Percentiles rank a stretch among this genome's conserved stretches.
These are phyloP conservation scores for Amaranthus cruentus DNA, from an alignment of 148 eudicot genomes.

Conservation along the genomic window DNA sequence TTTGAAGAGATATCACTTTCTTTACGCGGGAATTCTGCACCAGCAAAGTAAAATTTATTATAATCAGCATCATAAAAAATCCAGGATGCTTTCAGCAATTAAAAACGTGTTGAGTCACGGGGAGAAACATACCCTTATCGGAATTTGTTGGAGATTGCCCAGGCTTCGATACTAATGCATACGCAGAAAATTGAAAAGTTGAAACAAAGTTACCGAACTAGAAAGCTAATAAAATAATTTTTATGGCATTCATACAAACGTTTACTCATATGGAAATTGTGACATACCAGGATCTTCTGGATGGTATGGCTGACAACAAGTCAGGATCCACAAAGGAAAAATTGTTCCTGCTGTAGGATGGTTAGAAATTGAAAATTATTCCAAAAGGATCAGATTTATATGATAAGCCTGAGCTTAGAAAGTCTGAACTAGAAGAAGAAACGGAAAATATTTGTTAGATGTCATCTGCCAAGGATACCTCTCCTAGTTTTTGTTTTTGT, in stretches of 20 bases:
- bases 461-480: conserved; percentile 30
- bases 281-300: conserved; percentile 17
- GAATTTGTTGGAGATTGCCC: background rate
- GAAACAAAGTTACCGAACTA: conserved; percentile 1
- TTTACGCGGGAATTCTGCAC: background rate
- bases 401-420: background rate
- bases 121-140: conserved; percentile 14
- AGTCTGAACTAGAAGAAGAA: background rate
- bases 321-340: conserved; percentile 32
- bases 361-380: conserved; percentile 6
- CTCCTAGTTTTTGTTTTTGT: conserved; percentile 1
- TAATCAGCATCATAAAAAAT: background rate
- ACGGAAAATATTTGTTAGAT: background rate
- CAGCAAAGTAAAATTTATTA: background rate
- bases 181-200: conserved; percentile 4
- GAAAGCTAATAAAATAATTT: background rate
- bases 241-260: background rate
- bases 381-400: background rate
- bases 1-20: background rate
- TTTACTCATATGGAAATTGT: background rate
- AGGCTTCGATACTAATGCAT: background rate
- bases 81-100: background rate
- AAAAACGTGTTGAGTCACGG: background rate
- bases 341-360: conserved; percentile 15
- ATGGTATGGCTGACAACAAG: conserved; percentile 29